Percentiles rank a stretch among this genome's conserved stretches.
phyloP scores from a whole-genome alignment of 2,329 filamentous ascomycete genomes.

The Ceratocystis colombiana region DNA sequence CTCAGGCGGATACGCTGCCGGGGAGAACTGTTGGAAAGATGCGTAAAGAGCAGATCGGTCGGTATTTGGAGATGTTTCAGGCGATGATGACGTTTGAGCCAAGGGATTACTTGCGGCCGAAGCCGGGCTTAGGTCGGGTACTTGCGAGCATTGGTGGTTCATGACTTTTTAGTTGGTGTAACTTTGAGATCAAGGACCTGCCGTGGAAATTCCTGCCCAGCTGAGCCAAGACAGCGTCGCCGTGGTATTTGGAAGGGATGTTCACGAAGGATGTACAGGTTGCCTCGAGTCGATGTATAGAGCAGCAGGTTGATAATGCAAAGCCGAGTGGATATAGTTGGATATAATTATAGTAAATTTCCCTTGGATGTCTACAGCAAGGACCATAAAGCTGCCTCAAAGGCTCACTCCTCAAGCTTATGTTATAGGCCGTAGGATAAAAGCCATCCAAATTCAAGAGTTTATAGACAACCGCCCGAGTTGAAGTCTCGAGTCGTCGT shows the following conservation, averaged over 20 bases:
- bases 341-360: not conserved
- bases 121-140: slow-evolving; percentile 12
- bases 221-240: not conserved
- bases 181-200: not conserved
- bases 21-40: slow-evolving; percentile 8
- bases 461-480: not conserved
- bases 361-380: not conserved
- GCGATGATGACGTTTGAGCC: slow-evolving; percentile 10
- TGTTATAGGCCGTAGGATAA: not conserved
- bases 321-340: not conserved
- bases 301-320: not conserved
- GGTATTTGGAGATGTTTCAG: slow-evolving; percentile 18
- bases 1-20: not conserved
- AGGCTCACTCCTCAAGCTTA: not conserved
- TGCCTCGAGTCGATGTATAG: not conserved
- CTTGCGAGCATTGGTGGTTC: slow-evolving; percentile 21
- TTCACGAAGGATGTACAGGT: not conserved
- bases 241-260: not conserved
- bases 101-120: slow-evolving; percentile 6
- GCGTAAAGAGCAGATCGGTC: slow-evolving; percentile 17
- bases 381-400: not conserved
- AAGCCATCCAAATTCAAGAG: not conserved
- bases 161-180: slow-evolving; percentile 7
- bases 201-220: not conserved
- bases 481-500: too few species aligned